A percentile compares a stretch with the other conserved stretches of the same genome.
These are phyloP conservation scores for Boletellus emodensis DNA, from an alignment of 768 basidiomycete genomes.

Conservation along the genomic window DNA sequence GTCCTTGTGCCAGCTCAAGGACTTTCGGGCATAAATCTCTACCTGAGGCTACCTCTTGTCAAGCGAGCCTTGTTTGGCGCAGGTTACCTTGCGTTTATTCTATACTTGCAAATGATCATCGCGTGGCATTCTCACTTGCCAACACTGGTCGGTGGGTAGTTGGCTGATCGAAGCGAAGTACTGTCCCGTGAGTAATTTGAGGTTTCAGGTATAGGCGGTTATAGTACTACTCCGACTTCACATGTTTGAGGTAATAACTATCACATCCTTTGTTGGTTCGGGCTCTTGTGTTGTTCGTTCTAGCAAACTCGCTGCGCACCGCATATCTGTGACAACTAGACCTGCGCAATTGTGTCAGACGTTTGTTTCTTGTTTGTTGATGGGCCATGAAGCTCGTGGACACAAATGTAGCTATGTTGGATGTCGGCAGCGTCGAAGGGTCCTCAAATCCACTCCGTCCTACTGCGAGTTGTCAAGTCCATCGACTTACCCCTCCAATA, in stretches of 20 bases:
- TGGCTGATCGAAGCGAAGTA: conserved; percentile 60
- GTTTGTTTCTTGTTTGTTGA: not conserved
- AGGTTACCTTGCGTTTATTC: too few relatives aligned
- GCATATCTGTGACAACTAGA: conserved; percentile 3
- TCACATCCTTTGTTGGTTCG: not conserved
- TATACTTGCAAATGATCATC: not conserved
- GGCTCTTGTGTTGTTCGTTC: conserved; percentile 5
- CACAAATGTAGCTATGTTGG: too few relatives aligned
- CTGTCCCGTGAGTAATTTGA: conserved; percentile 37
- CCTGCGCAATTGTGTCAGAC: not conserved
- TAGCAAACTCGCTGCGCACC: conserved; percentile 3
- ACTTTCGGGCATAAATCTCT: not conserved
- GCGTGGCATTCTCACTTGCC: conserved; percentile 57
- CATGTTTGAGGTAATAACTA: conserved; percentile 4
- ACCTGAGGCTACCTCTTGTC: conserved; percentile 42
- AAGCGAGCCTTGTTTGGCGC: conserved; percentile 42
- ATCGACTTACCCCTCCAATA: conserved; percentile 12
- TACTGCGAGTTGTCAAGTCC: conserved; percentile 1
- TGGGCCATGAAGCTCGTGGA: not conserved
- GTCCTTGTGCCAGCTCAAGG: conserved; percentile 37
- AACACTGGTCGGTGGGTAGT: conserved; percentile 65
- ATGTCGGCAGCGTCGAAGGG: too few relatives aligned
- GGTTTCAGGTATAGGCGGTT: conserved; percentile 38
- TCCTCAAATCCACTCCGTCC: not conserved
- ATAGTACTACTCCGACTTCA: not conserved